These are phyloP conservation scores for Cladophialophora psammophila DNA, from an alignment of 2,329 filamentous ascomycete genomes.

Conservation along the genomic window DNA sequence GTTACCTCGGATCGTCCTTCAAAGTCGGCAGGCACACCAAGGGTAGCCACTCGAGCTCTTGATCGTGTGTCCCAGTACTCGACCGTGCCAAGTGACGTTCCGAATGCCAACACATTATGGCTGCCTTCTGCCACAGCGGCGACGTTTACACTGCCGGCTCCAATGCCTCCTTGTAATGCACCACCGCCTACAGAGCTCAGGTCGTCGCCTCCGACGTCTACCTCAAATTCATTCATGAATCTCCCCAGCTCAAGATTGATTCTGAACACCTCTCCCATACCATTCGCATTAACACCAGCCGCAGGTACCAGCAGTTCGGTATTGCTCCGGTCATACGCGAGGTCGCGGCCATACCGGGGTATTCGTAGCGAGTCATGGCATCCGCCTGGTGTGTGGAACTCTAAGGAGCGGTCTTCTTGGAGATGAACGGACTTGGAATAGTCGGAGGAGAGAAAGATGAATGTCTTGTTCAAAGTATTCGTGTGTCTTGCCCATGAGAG, in stretches of 20 bases:
- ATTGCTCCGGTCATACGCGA: slow-evolving; percentile 81
- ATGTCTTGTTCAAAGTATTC: slow-evolving; percentile 87
- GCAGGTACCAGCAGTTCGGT: slow-evolving; percentile 87
- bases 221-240: slow-evolving; percentile 92
- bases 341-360: slow-evolving; percentile 88
- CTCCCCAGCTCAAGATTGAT: slow-evolving; percentile 90
- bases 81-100: slow-evolving; percentile 91
- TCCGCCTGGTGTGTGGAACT: slow-evolving; percentile 89
- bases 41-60: slow-evolving; percentile 78
- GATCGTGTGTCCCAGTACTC: slow-evolving; percentile 96
- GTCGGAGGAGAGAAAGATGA: slow-evolving; percentile 85
- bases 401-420: slow-evolving; percentile 87
- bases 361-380: slow-evolving; percentile 89
- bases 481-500: slow-evolving; percentile 95
- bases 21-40: slow-evolving; percentile 63
- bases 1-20: slow-evolving; percentile 71
- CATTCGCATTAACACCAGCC: slow-evolving; percentile 84
- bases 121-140: slow-evolving; percentile 86
- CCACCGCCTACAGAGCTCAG: slow-evolving; percentile 69
- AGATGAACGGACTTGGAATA: slow-evolving; percentile 95
- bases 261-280: slow-evolving; percentile 89
- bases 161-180: slow-evolving; percentile 84
- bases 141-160: slow-evolving; percentile 84
- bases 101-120: slow-evolving; percentile 90
- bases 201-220: slow-evolving; percentile 88